phyloP scores from a whole-genome alignment of 345 rosid genomes.

The Citrus unshiu region DNA sequence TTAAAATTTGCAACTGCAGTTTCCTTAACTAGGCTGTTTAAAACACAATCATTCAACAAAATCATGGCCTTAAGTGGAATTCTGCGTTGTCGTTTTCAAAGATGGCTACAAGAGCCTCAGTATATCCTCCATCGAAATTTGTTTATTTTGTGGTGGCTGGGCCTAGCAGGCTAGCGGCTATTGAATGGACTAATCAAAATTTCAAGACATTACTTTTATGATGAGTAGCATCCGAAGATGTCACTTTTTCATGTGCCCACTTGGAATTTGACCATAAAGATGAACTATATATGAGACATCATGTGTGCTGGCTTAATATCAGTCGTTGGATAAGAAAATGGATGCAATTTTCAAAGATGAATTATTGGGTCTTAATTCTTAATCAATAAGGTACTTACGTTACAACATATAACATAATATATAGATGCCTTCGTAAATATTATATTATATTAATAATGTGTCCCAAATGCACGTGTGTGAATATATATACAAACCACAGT shows the following conservation, averaged over 20 bases:
- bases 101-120: not conserved
- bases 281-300: not conserved
- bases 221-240: not conserved
- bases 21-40: constrained; percentile 19
- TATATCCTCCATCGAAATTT: not conserved
- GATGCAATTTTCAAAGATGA: not conserved
- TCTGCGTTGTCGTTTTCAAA: constrained; percentile 8
- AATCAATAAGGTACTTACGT: not conserved
- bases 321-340: not conserved
- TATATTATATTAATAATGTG: not conserved
- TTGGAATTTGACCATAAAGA: constrained; percentile 7
- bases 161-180: not conserved
- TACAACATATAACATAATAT: not conserved
- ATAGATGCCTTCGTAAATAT: not conserved
- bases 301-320: not conserved
- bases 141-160: constrained; percentile 10
- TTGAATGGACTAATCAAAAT: constrained; percentile 21
- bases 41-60: constrained; percentile 5
- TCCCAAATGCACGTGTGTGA: constrained; percentile 7
- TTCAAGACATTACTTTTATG: not conserved
- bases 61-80: constrained; percentile 2
- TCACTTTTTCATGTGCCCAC: constrained; percentile 12
- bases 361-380: not conserved
- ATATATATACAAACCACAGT: not conserved
- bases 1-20: not conserved